Percentiles rank a stretch among this genome's conserved stretches.
Evolutionary conservation across 78 protist genomes (phyloP).

Genomic region (Thecamonas trahens): DNA sequence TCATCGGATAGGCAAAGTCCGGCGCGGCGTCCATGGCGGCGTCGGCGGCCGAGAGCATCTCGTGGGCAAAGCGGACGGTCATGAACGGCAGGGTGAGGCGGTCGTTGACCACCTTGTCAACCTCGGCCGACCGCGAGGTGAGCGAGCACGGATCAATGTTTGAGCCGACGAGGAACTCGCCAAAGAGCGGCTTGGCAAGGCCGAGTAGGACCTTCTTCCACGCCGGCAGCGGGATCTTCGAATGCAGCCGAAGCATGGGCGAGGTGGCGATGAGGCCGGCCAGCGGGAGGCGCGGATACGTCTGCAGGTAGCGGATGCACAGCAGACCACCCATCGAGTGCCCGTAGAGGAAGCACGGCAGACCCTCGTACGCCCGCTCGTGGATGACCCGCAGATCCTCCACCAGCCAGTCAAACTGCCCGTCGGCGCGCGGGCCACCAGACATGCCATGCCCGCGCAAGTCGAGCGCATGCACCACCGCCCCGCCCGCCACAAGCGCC

Average conservation of each 20-base stretch:
- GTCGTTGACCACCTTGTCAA: slow-evolving; percentile 7
- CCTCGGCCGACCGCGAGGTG: background rate
- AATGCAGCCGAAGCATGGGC: background rate
- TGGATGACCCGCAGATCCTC: slow-evolving; percentile 7
- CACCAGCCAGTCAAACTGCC: background rate
- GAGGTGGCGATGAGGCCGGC: slow-evolving; percentile 1
- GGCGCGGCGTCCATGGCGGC: background rate
- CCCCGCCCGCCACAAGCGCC: background rate
- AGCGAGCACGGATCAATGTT: slow-evolving; percentile 1
- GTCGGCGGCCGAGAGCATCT: background rate
- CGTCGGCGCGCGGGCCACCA: slow-evolving; percentile 12
- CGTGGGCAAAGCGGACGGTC: background rate
- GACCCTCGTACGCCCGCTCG: background rate
- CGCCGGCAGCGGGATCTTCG: background rate
- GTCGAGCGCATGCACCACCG: slow-evolving; percentile 1
- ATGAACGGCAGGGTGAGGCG: slow-evolving; percentile 10
- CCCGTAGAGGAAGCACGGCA: slow-evolving; percentile 3
- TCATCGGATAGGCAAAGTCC: background rate
- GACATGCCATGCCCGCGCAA: slow-evolving; percentile 5
- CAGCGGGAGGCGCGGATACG: background rate
- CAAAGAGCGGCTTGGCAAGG: background rate
- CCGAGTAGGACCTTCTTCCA: too few relatives aligned
- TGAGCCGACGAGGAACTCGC: slow-evolving; percentile 8
- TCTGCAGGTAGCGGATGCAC: background rate
- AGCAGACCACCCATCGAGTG: slow-evolving; percentile 18